A percentile compares a stretch with the other conserved stretches of the same genome.
These are phyloP conservation scores for Chrysoporthe puriensis DNA, from an alignment of 2,329 filamentous ascomycete species.

Conservation along the genomic window DNA sequence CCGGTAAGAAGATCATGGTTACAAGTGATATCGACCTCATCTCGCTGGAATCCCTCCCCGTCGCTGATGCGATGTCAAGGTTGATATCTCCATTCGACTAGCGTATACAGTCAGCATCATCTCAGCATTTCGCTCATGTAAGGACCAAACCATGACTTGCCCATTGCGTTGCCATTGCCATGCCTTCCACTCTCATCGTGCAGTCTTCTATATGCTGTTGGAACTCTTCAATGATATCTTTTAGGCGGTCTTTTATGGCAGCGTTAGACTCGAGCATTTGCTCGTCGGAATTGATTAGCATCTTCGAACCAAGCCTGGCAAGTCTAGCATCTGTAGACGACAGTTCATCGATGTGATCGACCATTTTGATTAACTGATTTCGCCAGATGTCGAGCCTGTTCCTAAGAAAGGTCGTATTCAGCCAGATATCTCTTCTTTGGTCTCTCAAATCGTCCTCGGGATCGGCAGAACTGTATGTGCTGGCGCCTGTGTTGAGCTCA, in stretches of 20 bases:
- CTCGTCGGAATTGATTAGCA: neutral
- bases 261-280: neutral
- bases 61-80: slow-evolving; percentile 36
- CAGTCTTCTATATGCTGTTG: slow-evolving; percentile 39
- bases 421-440: neutral
- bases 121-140: neutral
- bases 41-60: slow-evolving; percentile 34
- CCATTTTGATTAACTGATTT: neutral
- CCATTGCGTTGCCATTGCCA: slow-evolving; percentile 42
- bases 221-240: slow-evolving; percentile 37
- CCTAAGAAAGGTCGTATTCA: neutral
- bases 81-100: slow-evolving; percentile 37
- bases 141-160: slow-evolving; percentile 27
- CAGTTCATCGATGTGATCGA: neutral
- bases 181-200: slow-evolving; percentile 40
- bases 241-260: slow-evolving; percentile 16
- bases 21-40: slow-evolving; percentile 38
- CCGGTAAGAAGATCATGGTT: slow-evolving; percentile 39
- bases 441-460: neutral
- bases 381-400: neutral
- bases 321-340: neutral
- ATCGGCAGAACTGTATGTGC: too few species aligned
- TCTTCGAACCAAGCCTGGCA: too few species aligned
- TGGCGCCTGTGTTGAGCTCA: neutral
- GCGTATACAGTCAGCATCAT: neutral